Conservation (phyloP, 78 protist genomes). For the Monocercomonoides exilis region DNA sequence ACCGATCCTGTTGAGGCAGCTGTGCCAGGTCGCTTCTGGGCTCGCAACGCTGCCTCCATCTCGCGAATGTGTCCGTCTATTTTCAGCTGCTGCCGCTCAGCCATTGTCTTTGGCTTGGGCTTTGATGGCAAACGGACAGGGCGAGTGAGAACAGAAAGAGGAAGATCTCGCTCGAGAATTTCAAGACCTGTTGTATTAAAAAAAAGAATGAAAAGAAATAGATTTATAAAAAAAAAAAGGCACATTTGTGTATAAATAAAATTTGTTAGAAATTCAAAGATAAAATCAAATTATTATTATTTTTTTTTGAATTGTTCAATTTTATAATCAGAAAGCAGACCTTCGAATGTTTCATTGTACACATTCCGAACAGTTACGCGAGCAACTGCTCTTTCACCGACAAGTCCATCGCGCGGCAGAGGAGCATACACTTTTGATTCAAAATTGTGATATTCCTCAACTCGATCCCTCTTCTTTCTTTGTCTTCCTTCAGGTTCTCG, state of each 20-base stretch:
- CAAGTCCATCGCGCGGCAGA: not conserved
- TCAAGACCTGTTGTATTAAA: no score
- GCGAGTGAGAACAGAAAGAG: not conserved
- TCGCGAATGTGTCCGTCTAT: not conserved
- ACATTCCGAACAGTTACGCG: not conserved
- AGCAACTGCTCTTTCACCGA: not conserved
- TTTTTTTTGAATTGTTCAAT: no score
- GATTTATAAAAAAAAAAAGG: no score
- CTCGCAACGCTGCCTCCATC: not conserved
- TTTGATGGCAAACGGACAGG: not conserved
- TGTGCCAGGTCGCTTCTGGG: no score
- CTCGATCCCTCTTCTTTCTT: not conserved
- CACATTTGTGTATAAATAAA: no score
- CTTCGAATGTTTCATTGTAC: not conserved
- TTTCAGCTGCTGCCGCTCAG: not conserved
- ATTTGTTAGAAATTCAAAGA: no score
- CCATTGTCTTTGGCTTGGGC: not conserved
- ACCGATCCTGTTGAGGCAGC: no score
- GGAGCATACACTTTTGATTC: not conserved
- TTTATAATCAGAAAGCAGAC: no score
- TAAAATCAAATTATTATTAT: no score
- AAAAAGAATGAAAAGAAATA: no score
- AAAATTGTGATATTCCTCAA: not conserved
- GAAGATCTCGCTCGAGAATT: not conserved
- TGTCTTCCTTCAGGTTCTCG: not conserved